Evolutionary conservation across 2,329 filamentous ascomycete species (phyloP).

Genomic region (Scytalidium sp.): DNA sequence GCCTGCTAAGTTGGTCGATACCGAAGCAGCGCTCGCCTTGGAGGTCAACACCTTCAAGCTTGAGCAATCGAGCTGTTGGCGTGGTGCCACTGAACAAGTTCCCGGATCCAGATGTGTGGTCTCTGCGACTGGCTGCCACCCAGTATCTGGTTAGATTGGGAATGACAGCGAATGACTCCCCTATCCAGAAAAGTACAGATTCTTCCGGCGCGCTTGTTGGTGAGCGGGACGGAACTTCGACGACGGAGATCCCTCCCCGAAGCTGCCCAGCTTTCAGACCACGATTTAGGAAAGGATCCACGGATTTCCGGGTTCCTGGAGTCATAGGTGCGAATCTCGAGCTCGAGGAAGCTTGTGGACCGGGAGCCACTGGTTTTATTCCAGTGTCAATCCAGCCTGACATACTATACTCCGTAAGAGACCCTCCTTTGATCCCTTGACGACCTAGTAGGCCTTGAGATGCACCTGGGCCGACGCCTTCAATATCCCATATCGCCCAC

Average conservation of each 20-base stretch:
- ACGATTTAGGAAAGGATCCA: slow-evolving; percentile 22
- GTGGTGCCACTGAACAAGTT: slow-evolving; percentile 20
- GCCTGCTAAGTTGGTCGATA: slow-evolving; percentile 23
- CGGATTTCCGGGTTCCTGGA: slow-evolving; percentile 49
- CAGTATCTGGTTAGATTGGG: slow-evolving; percentile 29
- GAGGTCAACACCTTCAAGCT: slow-evolving; percentile 26
- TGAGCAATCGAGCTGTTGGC: slow-evolving; percentile 19
- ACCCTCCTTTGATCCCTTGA: slow-evolving; percentile 48
- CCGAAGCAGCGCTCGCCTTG: slow-evolving; percentile 28
- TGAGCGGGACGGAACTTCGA: slow-evolving; percentile 20
- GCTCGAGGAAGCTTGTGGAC: slow-evolving; percentile 24
- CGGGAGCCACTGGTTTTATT: slow-evolving; percentile 17
- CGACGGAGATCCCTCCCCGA: slow-evolving; percentile 26
- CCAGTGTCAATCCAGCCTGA: slow-evolving; percentile 61
- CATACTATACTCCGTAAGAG: slow-evolving; percentile 54
- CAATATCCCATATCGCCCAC: slow-evolving; percentile 67
- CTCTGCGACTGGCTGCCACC: slow-evolving; percentile 20
- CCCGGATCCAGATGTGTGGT: slow-evolving; percentile 11
- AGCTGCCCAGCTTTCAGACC: slow-evolving; percentile 8
- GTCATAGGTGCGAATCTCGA: slow-evolving; percentile 63
- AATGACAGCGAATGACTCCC: slow-evolving; percentile 26
- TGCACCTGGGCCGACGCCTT: slow-evolving; percentile 50
- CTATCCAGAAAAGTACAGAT: slow-evolving; percentile 29
- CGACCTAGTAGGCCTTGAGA: slow-evolving; percentile 37
- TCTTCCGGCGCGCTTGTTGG: slow-evolving; percentile 24